Evolutionary conservation across 2,329 filamentous ascomycete genomes (phyloP).

Genomic region (Alternaria solani): DNA sequence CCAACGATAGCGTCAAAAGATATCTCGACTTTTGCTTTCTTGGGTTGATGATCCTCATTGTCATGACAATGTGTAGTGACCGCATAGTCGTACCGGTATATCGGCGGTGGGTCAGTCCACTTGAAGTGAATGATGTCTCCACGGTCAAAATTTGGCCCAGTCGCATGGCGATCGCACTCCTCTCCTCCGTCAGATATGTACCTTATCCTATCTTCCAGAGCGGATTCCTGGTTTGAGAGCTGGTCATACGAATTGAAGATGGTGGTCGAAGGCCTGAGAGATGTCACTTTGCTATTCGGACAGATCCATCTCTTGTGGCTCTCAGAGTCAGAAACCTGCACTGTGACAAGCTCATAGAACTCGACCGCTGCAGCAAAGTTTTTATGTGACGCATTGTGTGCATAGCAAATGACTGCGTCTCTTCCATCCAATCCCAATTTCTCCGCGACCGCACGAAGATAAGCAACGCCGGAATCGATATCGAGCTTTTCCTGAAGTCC

Average conservation of each 20-base stretch:
- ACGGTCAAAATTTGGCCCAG: background rate
- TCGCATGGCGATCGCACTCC: background rate
- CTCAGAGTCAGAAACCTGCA: background rate
- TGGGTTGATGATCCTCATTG: background rate
- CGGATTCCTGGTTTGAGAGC: no score
- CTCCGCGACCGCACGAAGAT: constrained; percentile 2
- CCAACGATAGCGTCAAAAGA: background rate
- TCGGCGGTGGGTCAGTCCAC: background rate
- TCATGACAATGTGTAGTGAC: background rate
- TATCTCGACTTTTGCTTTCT: background rate
- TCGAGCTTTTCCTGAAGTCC: constrained; percentile 1
- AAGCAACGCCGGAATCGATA: background rate
- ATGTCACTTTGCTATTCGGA: background rate
- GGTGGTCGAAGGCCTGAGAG: no score
- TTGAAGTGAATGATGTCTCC: background rate
- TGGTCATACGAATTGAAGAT: background rate
- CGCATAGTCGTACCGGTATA: background rate
- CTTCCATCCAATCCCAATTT: background rate
- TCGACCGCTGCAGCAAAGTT: background rate
- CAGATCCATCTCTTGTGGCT: background rate
- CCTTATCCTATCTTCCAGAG: background rate
- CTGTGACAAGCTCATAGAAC: background rate
- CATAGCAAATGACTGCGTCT: background rate
- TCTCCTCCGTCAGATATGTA: background rate
- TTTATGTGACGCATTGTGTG: background rate